phyloP scores from a whole-genome alignment of 2,329 filamentous ascomycete genomes.

The Ilyonectria destructans region DNA sequence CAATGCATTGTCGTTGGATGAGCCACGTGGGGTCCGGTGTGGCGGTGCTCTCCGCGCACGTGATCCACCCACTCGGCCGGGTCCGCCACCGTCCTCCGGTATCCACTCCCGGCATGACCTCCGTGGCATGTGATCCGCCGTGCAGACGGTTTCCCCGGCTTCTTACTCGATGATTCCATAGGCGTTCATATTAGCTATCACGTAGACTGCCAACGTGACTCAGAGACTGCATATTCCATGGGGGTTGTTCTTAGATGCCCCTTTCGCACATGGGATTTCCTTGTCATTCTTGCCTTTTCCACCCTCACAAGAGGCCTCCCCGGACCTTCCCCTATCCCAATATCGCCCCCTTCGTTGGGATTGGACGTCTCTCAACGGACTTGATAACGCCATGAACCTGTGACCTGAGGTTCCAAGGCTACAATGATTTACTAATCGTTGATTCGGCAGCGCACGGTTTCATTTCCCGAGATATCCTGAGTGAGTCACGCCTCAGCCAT shows the following conservation, averaged over 20 bases:
- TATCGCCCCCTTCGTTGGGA: conserved; percentile 17
- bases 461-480: conserved; percentile 16
- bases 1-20: conserved; percentile 33
- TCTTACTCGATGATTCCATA: conserved; percentile 32
- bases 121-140: conserved; percentile 43
- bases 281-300: conserved; percentile 11
- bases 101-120: conserved; percentile 44
- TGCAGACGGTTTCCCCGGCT: conserved; percentile 40
- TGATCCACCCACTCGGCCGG: conserved; percentile 43
- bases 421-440: neutral
- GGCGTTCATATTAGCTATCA: conserved; percentile 5
- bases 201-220: conserved; percentile 19
- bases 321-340: conserved; percentile 3
- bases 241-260: neutral
- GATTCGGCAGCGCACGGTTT: conserved; percentile 14
- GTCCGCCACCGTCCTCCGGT: conserved; percentile 41
- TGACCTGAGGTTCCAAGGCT: conserved; percentile 19
- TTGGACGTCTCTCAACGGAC: conserved; percentile 5
- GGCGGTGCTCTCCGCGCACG: conserved; percentile 34
- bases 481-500: conserved; percentile 29
- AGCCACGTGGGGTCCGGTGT: conserved; percentile 46
- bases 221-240: conserved; percentile 8
- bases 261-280: conserved; percentile 9
- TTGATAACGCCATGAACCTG: conserved; percentile 2
- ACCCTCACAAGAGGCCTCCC: conserved; percentile 26